phyloP scores from a whole-genome alignment of 2,329 filamentous ascomycete species.

The Trichoderma lentiforme region DNA sequence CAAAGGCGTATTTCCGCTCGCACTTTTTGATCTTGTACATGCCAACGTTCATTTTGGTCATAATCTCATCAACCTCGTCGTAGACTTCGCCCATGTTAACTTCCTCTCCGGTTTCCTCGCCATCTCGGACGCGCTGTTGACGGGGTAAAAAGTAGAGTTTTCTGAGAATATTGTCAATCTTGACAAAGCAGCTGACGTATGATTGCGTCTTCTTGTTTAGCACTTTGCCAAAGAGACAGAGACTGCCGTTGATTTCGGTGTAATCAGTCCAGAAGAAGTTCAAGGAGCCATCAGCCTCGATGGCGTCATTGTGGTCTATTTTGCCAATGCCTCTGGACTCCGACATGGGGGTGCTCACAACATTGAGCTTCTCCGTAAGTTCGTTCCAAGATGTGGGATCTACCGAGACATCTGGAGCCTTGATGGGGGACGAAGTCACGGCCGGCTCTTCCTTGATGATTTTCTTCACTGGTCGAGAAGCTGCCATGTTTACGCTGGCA shows the following conservation, averaged over 20 bases:
- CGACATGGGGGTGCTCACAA: constrained; percentile 68
- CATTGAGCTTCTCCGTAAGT: constrained; percentile 80
- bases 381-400: constrained; percentile 87
- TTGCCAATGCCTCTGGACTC: constrained; percentile 71
- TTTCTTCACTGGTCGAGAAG: constrained; percentile 69
- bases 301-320: constrained; percentile 74
- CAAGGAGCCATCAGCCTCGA: constrained; percentile 90
- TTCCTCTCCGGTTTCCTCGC: constrained; percentile 69
- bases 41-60: constrained; percentile 79
- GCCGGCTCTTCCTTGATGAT: constrained; percentile 65
- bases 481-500: constrained; percentile 79
- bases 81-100: constrained; percentile 89
- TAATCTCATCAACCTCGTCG: constrained; percentile 79
- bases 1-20: constrained; percentile 91
- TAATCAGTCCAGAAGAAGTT: constrained; percentile 98
- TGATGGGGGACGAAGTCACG: constrained; percentile 70
- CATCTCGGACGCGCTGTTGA: constrained; percentile 53
- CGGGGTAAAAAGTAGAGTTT: constrained; percentile 93
- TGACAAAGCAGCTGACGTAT: constrained; percentile 91
- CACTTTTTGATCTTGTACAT: constrained; percentile 94
- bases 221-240: constrained; percentile 95
- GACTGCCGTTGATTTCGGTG: constrained; percentile 82
- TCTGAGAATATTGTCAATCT: constrained; percentile 88
- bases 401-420: constrained; percentile 56
- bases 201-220: constrained; percentile 77